Evolutionary conservation across 2,329 filamentous ascomycete genomes (phyloP).

Genomic region (Alternaria atra): DNA sequence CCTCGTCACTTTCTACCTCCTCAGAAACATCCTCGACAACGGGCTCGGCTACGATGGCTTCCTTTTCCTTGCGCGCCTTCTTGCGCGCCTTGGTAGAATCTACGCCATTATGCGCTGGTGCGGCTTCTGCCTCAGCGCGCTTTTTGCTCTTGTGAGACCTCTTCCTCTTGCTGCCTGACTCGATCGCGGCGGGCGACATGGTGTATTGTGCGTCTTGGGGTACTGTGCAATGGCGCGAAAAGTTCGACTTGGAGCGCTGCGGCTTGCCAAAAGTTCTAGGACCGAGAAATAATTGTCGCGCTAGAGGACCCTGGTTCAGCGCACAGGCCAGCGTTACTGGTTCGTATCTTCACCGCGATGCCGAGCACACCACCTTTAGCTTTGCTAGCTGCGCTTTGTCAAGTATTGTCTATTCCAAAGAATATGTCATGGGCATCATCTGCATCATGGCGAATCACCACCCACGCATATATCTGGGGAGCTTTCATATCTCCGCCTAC

Average conservation of each 20-base stretch:
- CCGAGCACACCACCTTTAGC: background rate
- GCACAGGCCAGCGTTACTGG: conserved; percentile 2
- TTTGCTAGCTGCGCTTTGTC: too few species aligned
- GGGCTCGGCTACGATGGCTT: conserved; percentile 48
- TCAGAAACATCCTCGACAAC: conserved; percentile 26
- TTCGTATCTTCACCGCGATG: background rate
- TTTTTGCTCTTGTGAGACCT: conserved; percentile 56
- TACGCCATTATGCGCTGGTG: conserved; percentile 25
- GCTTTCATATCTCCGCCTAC: background rate
- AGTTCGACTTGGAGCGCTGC: conserved; percentile 14
- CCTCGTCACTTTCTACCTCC: conserved; percentile 48
- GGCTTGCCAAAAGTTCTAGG: conserved; percentile 9
- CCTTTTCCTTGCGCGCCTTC: conserved; percentile 47
- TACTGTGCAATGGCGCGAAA: conserved; percentile 9
- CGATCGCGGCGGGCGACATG: conserved; percentile 52
- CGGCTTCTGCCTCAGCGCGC: conserved; percentile 34
- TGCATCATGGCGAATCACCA: too few species aligned
- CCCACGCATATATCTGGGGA: background rate
- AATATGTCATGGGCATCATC: background rate
- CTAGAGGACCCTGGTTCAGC: conserved; percentile 10
- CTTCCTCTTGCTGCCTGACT: conserved; percentile 57
- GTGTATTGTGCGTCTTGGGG: conserved; percentile 18
- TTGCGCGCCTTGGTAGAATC: conserved; percentile 45
- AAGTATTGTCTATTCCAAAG: too few species aligned
- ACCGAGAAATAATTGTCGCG: conserved; percentile 19